These are phyloP conservation scores for Claviceps capensis DNA, from an alignment of 2,329 filamentous ascomycete species.

Conservation along the genomic window DNA sequence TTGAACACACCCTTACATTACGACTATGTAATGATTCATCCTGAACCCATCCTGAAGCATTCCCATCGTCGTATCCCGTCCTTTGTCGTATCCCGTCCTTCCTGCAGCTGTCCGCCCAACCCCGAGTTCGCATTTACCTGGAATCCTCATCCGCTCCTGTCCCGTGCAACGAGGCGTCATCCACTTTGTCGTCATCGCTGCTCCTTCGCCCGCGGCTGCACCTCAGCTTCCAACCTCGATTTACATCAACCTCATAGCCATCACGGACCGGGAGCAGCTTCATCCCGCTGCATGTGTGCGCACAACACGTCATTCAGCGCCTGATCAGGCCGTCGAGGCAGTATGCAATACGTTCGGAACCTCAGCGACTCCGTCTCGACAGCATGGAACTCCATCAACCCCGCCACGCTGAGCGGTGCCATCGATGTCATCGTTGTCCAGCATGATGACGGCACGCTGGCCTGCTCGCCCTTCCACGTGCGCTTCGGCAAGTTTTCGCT, in stretches of 20 bases:
- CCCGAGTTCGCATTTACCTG: neutral
- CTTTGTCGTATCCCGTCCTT: no score
- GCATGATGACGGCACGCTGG: constrained; percentile 77
- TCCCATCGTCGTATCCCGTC: no score
- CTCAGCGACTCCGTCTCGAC: constrained; percentile 92
- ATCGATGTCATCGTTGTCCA: constrained; percentile 99
- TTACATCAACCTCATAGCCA: neutral
- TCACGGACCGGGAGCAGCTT: neutral
- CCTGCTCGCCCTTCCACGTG: constrained; percentile 95
- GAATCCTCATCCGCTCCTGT: neutral
- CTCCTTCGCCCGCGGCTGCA: neutral
- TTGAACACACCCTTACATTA: no score
- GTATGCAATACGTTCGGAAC: constrained; percentile 96
- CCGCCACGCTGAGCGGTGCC: constrained; percentile 88
- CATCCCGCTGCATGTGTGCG: neutral
- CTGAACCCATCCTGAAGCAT: no score
- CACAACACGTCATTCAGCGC: no score
- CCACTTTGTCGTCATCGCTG: neutral
- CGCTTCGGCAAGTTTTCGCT: constrained; percentile 98
- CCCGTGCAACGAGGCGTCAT: neutral
- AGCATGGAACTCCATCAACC: constrained; percentile 99
- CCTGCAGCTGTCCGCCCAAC: no score
- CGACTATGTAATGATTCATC: no score
- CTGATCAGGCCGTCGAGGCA: constrained; percentile 12
- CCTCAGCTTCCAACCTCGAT: no score